Evolutionary conservation across 768 basidiomycete genomes (phyloP), one percentile per base, ranked within the genome.

Genomic region (Exidia glandulosa): DNA sequence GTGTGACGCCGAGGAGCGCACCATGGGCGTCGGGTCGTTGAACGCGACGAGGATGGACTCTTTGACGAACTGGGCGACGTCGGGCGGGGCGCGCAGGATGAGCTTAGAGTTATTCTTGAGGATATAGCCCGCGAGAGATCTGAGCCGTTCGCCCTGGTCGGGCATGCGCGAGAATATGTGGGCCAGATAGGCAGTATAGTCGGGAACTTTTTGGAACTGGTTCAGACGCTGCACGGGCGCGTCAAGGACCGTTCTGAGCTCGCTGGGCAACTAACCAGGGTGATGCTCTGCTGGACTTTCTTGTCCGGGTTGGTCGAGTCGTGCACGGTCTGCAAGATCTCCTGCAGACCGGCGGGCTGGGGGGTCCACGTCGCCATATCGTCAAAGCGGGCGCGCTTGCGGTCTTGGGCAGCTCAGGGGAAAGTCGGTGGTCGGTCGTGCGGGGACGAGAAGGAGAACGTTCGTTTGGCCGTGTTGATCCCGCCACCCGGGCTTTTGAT

Each of bases 161-260:
- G 86, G 79, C 77, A 90, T 75, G 50, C 80, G 78, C 60, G 87
- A 85, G 63, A 98, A 84, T 76, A 97, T 94, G 71, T 94, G 90
- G 25, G 89, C 89, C 63, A 99, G 85, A 81, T 99, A 98, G 60
- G 88, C 94, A 62, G 93, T 86, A 72, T 96, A 98, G 72, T 96
- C 93, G 52, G 94, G 90, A 63, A 87, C 86, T 67, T 86, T 85
- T 69, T 90, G 87, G 73, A 90, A 93, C 63, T 77, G 80, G 72
- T 89, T 91, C 64, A 94, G 80, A 88, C 90, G 91, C 90, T 93
- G 66, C 5, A 61, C 34, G 50, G 50, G 61, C 57, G 59, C 45
- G 63, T 57, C 56, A 66, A n/a, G n/a, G 61, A 14, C 16, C 16
- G 10, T 36, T 23, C 31, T 7, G 19, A 47, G 32, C 19, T 47